Conservation (phyloP, 768 basidiomycete species). For the Macrolepiota fuliginosa region DNA sequence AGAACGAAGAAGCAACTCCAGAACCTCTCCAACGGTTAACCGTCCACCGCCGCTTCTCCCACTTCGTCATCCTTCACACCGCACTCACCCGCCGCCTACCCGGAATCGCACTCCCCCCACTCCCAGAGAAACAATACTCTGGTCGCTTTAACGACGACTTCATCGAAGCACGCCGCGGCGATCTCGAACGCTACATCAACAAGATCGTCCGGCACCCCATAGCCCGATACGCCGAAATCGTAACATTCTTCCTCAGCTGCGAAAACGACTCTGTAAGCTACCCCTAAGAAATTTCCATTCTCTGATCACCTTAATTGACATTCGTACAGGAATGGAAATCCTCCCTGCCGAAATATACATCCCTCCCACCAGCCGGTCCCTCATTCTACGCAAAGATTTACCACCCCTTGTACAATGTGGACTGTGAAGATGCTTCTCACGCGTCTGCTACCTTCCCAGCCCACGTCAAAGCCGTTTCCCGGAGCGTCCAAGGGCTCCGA, state of each 20-base stretch:
- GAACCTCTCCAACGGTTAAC: conserved; percentile 56
- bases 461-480: conserved; percentile 64
- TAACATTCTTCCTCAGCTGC: conserved; percentile 77
- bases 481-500: conserved; percentile 66
- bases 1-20: conserved; percentile 19
- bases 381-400: conserved; percentile 77
- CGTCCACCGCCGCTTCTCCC: conserved; percentile 80
- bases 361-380: conserved; percentile 66
- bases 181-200: conserved; percentile 76
- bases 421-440: conserved; percentile 65
- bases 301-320: neutral
- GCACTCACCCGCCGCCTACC: conserved; percentile 67
- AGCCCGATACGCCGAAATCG: conserved; percentile 72
- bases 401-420: conserved; percentile 84
- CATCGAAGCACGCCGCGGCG: conserved; percentile 77
- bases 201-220: conserved; percentile 74
- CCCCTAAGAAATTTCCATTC: neutral
- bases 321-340: conserved; percentile 66
- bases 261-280: conserved; percentile 69
- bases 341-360: conserved; percentile 55
- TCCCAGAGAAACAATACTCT: conserved; percentile 85
- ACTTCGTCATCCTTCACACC: conserved; percentile 77
- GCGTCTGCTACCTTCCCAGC: conserved; percentile 58
- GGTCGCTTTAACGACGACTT: conserved; percentile 80
- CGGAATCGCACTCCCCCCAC: conserved; percentile 73